Percentiles rank a stretch among this genome's conserved stretches.
These are phyloP conservation scores for Lodderomyces oxycetoniae DNA, from an alignment of 1,139 yeast species.

Conservation along the genomic window DNA sequence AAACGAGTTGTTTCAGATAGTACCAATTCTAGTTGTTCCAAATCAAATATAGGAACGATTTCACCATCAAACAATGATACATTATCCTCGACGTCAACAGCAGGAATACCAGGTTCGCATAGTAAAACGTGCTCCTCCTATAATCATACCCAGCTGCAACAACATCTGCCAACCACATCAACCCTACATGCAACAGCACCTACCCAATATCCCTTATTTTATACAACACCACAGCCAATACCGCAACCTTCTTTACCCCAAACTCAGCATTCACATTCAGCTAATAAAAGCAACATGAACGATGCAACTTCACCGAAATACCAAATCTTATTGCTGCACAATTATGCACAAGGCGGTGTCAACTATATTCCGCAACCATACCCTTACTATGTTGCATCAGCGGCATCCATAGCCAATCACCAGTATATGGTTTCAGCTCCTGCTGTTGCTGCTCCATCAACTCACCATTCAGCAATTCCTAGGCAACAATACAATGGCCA, in stretches of 20 bases:
- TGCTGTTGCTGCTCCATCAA: conserved; percentile 1
- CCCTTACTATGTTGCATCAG: conserved; percentile 25
- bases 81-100: conserved; percentile 10
- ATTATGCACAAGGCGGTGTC: conserved; percentile 5
- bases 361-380: conserved; percentile 17
- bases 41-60: conserved; percentile 9
- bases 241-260: conserved; percentile 8
- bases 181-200: conserved; percentile 7
- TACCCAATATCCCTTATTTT: conserved; percentile 18
- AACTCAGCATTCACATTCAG: conserved; percentile 11
- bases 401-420: conserved; percentile 18
- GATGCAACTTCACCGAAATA: conserved; percentile 36
- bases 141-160: conserved; percentile 10
- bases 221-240: conserved; percentile 18
- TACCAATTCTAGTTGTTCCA: conserved; percentile 7
- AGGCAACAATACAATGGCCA: too few species aligned
- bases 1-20: conserved; percentile 27
- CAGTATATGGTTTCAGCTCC: conserved; percentile 9
- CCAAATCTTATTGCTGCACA: conserved; percentile 17
- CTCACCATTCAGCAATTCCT: not conserved
- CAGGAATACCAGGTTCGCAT: conserved; percentile 11
- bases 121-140: conserved; percentile 4
- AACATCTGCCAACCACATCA: conserved; percentile 11
- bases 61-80: conserved; percentile 9
- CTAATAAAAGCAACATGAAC: conserved; percentile 18